Base-by-base conservation (phyloP, 2,329 filamentous ascomycete species). In the Fusarium secorum region DNA sequence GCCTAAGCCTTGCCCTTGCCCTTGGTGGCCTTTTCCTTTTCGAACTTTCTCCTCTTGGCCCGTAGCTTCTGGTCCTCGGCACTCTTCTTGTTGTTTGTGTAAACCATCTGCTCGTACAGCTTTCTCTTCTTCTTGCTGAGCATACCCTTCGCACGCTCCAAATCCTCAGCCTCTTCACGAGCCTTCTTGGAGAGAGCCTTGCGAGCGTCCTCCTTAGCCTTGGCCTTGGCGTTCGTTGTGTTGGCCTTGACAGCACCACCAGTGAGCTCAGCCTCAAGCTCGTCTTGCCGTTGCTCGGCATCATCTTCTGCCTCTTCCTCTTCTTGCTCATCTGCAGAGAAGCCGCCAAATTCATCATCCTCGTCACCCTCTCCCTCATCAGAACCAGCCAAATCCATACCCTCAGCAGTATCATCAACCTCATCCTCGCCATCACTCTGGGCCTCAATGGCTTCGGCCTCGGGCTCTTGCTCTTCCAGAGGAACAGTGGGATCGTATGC, bases 71-170 rank as follows among this genome's bases (percentile, higher is more conserved):
- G 92, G 51, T 95, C 93, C 84, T 97, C 94, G 30, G 90, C 92
- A 74, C 95, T 95, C 86, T 94, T 93, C 87, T 96, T 95, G 83
- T 91, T 95, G 83, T 98, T 97, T 69, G 90, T 94, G 83, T 97
- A 97, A 78, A 94, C 87, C 93, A 99, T 99, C 85, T 98, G 96
- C 86, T 98, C 96, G 74, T 95, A 92, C 77, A 98, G 85, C 90
- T 98, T 98, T 77, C 96, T 88, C 90, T 98, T 99, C 89, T 97
- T 96, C 82, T 97, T 93, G 81, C 92, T 93, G 86, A 98, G 91
- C 96, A 99, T 99, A 85, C 97, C 96, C 89, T 97, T 98, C 80
- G 93, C 91, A 70, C 95, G 88, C 81, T 97, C 94, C 64, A 97
- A 82, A 76, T 98, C 95, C 81, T 98, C 96, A 7, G 92, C 90